Conservation (phyloP, 2,329 filamentous ascomycete species). For the Epichloe gansuensis region DNA sequence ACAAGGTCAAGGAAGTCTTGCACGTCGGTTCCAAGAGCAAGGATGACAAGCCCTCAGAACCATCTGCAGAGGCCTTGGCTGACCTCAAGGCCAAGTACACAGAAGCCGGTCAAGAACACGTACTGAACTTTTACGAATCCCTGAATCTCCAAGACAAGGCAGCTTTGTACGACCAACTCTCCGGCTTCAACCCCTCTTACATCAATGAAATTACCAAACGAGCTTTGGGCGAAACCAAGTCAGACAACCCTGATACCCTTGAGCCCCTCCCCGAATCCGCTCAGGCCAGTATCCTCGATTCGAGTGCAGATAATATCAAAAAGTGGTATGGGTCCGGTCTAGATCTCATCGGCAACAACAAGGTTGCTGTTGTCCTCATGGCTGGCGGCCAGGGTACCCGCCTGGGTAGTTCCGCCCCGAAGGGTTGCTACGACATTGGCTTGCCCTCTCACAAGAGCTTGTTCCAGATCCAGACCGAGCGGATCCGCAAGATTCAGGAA, state of each 20-base stretch:
- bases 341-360: slow-evolving; percentile 64
- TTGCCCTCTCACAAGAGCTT: slow-evolving; percentile 86
- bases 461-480: slow-evolving; percentile 95
- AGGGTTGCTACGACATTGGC: slow-evolving; percentile 95
- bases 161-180: slow-evolving; percentile 67
- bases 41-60: slow-evolving; percentile 30
- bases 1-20: slow-evolving; percentile 30
- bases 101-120: slow-evolving; percentile 65
- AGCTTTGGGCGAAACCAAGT: slow-evolving; percentile 65
- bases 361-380: slow-evolving; percentile 84
- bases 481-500: slow-evolving; percentile 74
- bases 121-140: slow-evolving; percentile 72
- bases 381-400: slow-evolving; percentile 93
- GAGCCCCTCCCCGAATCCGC: slow-evolving; percentile 81
- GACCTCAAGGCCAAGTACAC: slow-evolving; percentile 60
- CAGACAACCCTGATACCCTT: slow-evolving; percentile 45
- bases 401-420: slow-evolving; percentile 85
- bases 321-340: slow-evolving; percentile 76
- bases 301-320: slow-evolving; percentile 61
- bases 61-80: slow-evolving; percentile 52
- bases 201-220: slow-evolving; percentile 80
- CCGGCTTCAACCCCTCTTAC: slow-evolving; percentile 65
- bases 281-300: slow-evolving; percentile 84
- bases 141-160: slow-evolving; percentile 63
- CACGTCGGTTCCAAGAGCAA: slow-evolving; percentile 21